A percentile compares a stretch with the other conserved stretches of the same genome.
Conservation (phyloP, 202 grass and related monocot genomes). For the Eragrostis tef region DNA sequence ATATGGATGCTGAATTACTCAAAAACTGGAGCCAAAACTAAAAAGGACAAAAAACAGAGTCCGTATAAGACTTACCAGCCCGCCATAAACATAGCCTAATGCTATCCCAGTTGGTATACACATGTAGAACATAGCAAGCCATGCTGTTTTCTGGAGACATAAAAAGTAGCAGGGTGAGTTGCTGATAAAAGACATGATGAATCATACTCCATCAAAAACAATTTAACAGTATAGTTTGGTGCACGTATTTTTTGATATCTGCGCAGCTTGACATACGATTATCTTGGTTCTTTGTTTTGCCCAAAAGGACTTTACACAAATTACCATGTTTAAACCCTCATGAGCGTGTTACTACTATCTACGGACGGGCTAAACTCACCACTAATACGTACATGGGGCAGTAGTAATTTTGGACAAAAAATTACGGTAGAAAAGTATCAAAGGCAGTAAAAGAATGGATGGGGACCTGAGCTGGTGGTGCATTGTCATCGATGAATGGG, state of each 20-base stretch:
- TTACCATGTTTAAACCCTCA: constrained; percentile 16
- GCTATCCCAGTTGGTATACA: constrained; percentile 98
- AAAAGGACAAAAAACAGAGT: constrained; percentile 27
- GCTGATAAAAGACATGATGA: constrained; percentile 21
- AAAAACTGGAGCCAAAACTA: constrained; percentile 33
- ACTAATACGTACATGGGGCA: not conserved
- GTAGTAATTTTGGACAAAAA: not conserved
- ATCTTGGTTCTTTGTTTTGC: not conserved
- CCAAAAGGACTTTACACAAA: constrained; percentile 9
- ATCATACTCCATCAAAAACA: constrained; percentile 29
- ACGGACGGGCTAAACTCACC: not conserved
- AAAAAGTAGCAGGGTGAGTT: constrained; percentile 45
- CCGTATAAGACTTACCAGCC: constrained; percentile 72
- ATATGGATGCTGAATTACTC: constrained; percentile 14
- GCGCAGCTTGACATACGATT: not conserved
- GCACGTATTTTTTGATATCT: not conserved
- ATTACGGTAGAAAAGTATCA: constrained; percentile 29
- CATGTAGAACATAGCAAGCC: constrained; percentile 99
- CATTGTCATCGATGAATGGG: constrained; percentile 99
- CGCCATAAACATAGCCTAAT: constrained; percentile 95
- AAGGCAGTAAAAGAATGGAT: constrained; percentile 35
- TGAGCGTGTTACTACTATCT: not conserved
- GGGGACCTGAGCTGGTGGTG: constrained; percentile 78
- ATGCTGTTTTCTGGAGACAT: constrained; percentile 87
- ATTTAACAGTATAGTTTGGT: constrained; percentile 28